These are phyloP conservation scores for Lichtheimia ramosa DNA, from an alignment of 371 early-diverging fungal genomes.

Conservation along the genomic window DNA sequence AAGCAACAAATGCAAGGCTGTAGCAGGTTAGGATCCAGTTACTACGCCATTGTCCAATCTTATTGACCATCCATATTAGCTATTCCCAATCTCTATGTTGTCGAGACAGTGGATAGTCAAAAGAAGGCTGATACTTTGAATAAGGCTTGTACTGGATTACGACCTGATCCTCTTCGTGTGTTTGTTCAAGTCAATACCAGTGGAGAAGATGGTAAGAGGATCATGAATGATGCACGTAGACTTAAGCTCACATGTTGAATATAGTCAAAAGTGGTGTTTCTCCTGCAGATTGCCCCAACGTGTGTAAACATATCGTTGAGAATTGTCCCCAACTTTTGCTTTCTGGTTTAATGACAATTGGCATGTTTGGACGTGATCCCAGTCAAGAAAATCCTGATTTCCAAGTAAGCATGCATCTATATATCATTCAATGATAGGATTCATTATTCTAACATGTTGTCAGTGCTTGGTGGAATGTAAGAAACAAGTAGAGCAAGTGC, in stretches of 20 bases:
- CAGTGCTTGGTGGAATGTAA: slow-evolving; percentile 50
- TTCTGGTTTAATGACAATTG: slow-evolving; percentile 95
- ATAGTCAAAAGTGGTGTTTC: slow-evolving; percentile 82
- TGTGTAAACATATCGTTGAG: slow-evolving; percentile 65
- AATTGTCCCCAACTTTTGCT: slow-evolving; percentile 71
- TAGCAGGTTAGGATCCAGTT: slow-evolving; percentile 53
- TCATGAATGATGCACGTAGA: not conserved
- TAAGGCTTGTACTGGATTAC: slow-evolving; percentile 60
- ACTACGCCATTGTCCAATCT: not conserved
- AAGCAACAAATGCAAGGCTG: slow-evolving; percentile 91
- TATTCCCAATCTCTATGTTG: slow-evolving; percentile 86
- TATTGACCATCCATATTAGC: slow-evolving; percentile 27
- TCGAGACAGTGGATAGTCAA: slow-evolving; percentile 86
- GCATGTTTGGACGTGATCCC: slow-evolving; percentile 62
- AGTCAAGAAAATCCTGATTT: slow-evolving; percentile 83
- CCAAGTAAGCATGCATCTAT: slow-evolving; percentile 43
- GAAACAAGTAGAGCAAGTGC: slow-evolving; percentile 19
- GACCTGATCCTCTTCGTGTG: slow-evolving; percentile 64
- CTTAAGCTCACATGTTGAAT: slow-evolving; percentile 3
- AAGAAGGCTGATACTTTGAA: slow-evolving; percentile 84
- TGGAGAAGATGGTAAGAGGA: slow-evolving; percentile 75
- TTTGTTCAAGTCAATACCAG: slow-evolving; percentile 96
- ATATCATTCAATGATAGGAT: not conserved
- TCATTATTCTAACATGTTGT: slow-evolving; percentile 10
- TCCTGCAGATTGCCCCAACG: slow-evolving; percentile 41